Conservation (phyloP, 2,329 filamentous ascomycete genomes). For the Dothidotthia symphoricarpi region DNA sequence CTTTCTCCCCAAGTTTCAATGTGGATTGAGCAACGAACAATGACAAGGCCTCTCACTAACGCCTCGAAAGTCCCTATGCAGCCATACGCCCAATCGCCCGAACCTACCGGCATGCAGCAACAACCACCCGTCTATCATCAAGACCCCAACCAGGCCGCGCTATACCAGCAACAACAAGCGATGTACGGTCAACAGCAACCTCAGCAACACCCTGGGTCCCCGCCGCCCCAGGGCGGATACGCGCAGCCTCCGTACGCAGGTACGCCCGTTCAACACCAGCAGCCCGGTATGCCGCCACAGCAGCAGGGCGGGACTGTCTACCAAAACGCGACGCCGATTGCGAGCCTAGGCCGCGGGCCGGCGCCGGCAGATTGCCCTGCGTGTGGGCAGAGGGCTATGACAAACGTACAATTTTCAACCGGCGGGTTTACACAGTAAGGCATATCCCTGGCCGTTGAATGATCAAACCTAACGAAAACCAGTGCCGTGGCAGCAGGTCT, state of each 20-base stretch:
- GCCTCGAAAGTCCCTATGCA: conserved; percentile 36
- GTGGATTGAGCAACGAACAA: no score
- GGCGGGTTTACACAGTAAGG: conserved; percentile 47
- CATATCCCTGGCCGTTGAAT: no score
- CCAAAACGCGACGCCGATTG: conserved; percentile 39
- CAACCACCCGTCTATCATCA: conserved; percentile 37
- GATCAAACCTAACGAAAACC: conserved; percentile 14
- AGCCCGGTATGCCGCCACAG: conserved; percentile 37
- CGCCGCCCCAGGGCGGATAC: conserved; percentile 22
- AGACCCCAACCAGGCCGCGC: conserved; percentile 26
- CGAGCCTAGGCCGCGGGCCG: conserved; percentile 33
- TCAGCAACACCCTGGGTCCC: conserved; percentile 21
- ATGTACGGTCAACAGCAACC: conserved; percentile 20
- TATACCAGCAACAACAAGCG: conserved; percentile 17
- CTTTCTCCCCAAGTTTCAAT: not conserved
- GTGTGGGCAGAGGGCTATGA: conserved; percentile 46
- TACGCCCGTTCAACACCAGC: conserved; percentile 11
- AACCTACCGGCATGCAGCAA: conserved; percentile 22
- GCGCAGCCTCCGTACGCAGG: conserved; percentile 14
- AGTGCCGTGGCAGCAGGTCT: conserved; percentile 49
- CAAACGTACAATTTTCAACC: conserved; percentile 33
- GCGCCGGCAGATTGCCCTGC: conserved; percentile 51
- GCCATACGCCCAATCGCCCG: conserved; percentile 37
- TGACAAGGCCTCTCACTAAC: no score
- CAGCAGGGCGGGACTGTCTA: conserved; percentile 29